A percentile compares a stretch with the other conserved stretches of the same genome.
Evolutionary conservation across 371 early-diverging fungal species (phyloP).

Genomic region (Batkoa obscura): DNA sequence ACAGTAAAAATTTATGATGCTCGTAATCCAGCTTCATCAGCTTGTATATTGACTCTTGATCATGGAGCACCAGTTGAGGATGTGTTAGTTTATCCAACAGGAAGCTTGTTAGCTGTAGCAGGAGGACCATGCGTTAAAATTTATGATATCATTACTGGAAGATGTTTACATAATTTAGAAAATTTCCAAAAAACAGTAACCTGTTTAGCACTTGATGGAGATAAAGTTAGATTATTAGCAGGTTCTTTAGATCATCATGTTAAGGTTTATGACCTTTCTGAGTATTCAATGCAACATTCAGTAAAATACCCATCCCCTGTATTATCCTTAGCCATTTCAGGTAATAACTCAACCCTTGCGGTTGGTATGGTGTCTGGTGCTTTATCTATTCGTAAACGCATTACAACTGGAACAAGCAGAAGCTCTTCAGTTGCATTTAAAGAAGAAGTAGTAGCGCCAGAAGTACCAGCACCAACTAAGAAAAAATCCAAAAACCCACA

Average conservation of each 20-base stretch:
- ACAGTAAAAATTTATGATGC: conserved; percentile 82
- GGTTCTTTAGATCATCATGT: conserved; percentile 90
- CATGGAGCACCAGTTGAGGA: conserved; percentile 81
- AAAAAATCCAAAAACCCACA: conserved; percentile 12
- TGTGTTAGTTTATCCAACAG: conserved; percentile 65
- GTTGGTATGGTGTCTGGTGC: conserved; percentile 87
- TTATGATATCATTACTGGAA: conserved; percentile 71
- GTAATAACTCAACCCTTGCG: conserved; percentile 69
- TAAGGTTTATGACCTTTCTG: conserved; percentile 71
- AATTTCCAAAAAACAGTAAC: conserved; percentile 94
- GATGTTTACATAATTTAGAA: conserved; percentile 43
- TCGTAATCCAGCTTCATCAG: conserved; percentile 20
- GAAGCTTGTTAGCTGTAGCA: conserved; percentile 58
- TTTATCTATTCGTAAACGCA: conserved; percentile 56
- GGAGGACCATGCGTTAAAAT: conserved; percentile 62
- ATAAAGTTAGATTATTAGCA: conserved; percentile 52
- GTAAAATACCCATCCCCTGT: conserved; percentile 84
- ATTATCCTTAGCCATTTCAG: conserved; percentile 59
- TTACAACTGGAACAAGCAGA: not conserved
- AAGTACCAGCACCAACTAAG: not conserved
- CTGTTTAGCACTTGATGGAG: conserved; percentile 57
- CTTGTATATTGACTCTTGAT: conserved; percentile 54
- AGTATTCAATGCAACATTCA: conserved; percentile 69
- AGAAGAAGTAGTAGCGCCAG: not conserved
- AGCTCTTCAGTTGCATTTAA: not conserved